Evolutionary conservation across 148 eudicot genomes (phyloP).

Genomic region (Amaranthus cruentus): DNA sequence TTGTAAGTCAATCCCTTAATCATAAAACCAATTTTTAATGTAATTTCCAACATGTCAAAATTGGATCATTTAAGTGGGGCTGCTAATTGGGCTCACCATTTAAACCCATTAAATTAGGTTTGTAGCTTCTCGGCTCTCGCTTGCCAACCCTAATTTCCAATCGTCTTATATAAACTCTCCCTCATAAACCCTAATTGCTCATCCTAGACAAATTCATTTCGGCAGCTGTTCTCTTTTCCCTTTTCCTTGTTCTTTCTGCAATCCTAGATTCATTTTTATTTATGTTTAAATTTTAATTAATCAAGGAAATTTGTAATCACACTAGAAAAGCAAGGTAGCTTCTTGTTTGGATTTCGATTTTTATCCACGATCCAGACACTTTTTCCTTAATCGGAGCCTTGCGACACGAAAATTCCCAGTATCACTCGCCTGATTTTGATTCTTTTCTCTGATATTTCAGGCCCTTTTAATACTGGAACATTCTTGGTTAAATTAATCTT

Average conservation of each 20-base stretch:
- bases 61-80: not conserved
- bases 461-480: constrained; percentile 49
- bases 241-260: not conserved
- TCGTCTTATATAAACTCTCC: not conserved
- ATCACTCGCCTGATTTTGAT: constrained; percentile 62
- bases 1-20: too few species aligned
- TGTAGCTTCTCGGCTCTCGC: not conserved
- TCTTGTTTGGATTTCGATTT: constrained; percentile 36
- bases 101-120: constrained; percentile 6
- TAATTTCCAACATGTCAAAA: too few species aligned
- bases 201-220: not conserved
- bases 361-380: constrained; percentile 25
- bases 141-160: not conserved
- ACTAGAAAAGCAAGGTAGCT: constrained; percentile 41
- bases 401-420: constrained; percentile 26
- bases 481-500: not conserved
- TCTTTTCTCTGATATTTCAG: constrained; percentile 33
- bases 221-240: not conserved
- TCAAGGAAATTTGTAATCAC: not conserved
- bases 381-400: constrained; percentile 33
- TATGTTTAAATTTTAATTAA: not conserved
- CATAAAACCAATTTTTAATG: too few species aligned
- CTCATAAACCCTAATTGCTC: constrained; percentile 3
- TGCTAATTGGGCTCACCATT: not conserved
- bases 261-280: not conserved